Evolutionary conservation across 2,329 filamentous ascomycete genomes (phyloP).

Genomic region (Dendrostoma leiphaemia): DNA sequence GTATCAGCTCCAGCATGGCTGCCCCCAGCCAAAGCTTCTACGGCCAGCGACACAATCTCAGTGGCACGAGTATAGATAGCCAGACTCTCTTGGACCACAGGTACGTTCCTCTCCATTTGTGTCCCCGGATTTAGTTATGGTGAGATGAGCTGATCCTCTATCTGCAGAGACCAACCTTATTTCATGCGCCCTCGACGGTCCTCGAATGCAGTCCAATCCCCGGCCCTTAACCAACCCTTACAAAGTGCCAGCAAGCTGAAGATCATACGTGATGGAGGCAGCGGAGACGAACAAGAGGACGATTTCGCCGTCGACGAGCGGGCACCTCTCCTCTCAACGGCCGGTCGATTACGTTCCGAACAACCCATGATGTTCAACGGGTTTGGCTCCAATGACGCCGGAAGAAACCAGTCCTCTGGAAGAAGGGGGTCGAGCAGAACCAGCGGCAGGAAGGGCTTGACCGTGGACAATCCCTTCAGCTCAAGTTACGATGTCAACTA

Average conservation of each 20-base stretch:
- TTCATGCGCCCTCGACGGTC: constrained; percentile 63
- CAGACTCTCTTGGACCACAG: constrained; percentile 85
- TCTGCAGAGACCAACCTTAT: constrained; percentile 53
- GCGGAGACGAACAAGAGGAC: constrained; percentile 48
- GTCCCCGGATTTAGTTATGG: background rate
- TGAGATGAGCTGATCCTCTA: constrained; percentile 19
- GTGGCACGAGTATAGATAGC: constrained; percentile 85
- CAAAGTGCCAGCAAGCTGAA: constrained; percentile 25
- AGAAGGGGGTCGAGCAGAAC: constrained; percentile 51
- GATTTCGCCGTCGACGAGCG: constrained; percentile 46
- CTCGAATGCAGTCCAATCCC: constrained; percentile 43
- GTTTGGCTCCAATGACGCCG: constrained; percentile 44
- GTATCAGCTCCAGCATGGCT: constrained; percentile 24
- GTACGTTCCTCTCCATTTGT: constrained; percentile 39
- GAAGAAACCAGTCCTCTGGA: constrained; percentile 32
- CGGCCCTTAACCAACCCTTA: constrained; percentile 27
- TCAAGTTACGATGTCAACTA: constrained; percentile 61
- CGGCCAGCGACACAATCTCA: constrained; percentile 58
- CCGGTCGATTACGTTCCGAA: constrained; percentile 35
- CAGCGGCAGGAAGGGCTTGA: constrained; percentile 42
- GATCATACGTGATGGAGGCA: constrained; percentile 33
- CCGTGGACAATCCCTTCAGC: constrained; percentile 24
- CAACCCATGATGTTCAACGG: constrained; percentile 24
- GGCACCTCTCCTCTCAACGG: constrained; percentile 51
- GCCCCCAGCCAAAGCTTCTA: constrained; percentile 44